Evolutionary conservation across 768 basidiomycete species (phyloP), one percentile per base, ranked within the genome.

Genomic region (Boletus patriciae): DNA sequence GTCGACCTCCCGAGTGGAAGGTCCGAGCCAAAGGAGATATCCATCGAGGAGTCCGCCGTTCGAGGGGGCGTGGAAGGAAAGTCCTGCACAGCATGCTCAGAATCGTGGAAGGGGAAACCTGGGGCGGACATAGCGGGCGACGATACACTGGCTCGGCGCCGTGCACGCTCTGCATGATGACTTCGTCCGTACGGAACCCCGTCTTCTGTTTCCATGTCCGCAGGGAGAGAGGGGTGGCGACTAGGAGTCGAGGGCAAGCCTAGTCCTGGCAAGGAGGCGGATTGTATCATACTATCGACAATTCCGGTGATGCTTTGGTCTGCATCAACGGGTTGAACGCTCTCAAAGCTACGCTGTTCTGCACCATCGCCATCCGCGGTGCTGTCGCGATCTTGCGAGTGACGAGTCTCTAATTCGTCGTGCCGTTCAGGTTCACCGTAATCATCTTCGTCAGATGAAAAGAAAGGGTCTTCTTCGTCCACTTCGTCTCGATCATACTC

Each of bases 401-500:
- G 38, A 33, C 37, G 36, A n/a, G 13, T 15, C 13, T 66, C 70
- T 18, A 37, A 15, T 31, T 51, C 58, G 19, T 53, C 45, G 13
- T 40, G 54, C 23, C 49, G 64, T 29, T 64, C 64, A 48, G 59
- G 27, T 57, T 62, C 46, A 51, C 65, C 52, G 44, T 66, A 64
- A 46, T 72, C 63, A 46, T 74, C 68, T 19, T 76, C 76, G 29
- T 73, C 71, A 15, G 70, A 67, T 27, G 74, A 78, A 65, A 76
- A 68, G 47, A 82, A 82, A 3, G 79, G 74, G 54, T 81, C 76
- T 50, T 77, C 76, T 6, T 77, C 78, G 21, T 78, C 77, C 49
- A 83, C 87, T 46, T 88, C 81, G 13, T 84, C 88, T 19, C 79
- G 74, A 54, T 90, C 86, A 66, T 90, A 92, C 66, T 92, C 90